Evolutionary conservation across 192 early-diverging fungal species (phyloP), one percentile per base, ranked within the genome.

Genomic region (Phycomyces nitens): DNA sequence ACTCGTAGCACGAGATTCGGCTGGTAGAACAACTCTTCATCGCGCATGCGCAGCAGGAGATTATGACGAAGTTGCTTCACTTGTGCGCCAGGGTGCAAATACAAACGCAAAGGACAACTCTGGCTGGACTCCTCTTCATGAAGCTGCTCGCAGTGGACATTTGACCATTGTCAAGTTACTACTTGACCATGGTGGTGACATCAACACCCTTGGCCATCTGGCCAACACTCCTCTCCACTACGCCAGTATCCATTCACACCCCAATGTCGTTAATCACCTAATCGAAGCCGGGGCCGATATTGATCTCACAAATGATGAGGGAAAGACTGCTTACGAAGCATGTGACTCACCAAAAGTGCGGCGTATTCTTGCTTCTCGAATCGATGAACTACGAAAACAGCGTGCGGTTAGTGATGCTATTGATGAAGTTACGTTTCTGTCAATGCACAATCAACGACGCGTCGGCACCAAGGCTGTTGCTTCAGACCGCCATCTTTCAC

Each of bases 151-250:
- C 15, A 67, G 69, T 52, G 81, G 79, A 8, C 72, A 85, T 47
- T 60, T 73, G 1, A 64, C 73, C 5, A 58, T 85, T 26, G 78
- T 81, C 2, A 62, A 77, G 47, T 27, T 70, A 22, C 44, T 85
- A 41, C 38, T 83, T 15, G 78, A 86, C 12, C 74, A 78, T 39
- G 88, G 88, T 10, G 86, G 86, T 14, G 72, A 85, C 24, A 74
- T 83, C 29, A 80, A 83, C 51, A 81, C 78, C 3, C 64, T 75
- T 18, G 89, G 86, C 12, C 75, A 83, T 47, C 80, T 82, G 11
- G 76, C 78, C 16, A 75, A 83, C 44, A 88, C 88, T 5, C 82
- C 85, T 5, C 66, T 91, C 20, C 89, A 91, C 53, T 79, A 88
- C 22, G 88, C 89, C 8, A 80, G 85, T 21, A 75, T 84, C 20